Percentiles rank a stretch among this genome's conserved stretches.
phyloP scores from a whole-genome alignment of 495 filamentous ascomycete species.

The Daldinia grandis region DNA sequence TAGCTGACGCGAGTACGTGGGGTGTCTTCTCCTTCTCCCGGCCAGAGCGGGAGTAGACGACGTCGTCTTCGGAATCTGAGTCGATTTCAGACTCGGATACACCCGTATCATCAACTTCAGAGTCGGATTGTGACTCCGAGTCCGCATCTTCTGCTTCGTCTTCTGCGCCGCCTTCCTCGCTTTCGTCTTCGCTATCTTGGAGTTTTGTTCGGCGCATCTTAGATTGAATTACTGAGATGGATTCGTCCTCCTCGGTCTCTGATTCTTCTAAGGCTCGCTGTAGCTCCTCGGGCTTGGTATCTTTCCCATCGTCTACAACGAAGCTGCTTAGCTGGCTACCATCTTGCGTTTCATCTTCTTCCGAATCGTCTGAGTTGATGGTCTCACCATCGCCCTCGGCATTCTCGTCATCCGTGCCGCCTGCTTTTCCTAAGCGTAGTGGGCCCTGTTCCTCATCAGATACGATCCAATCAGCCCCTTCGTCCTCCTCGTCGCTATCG shows the following conservation, averaged over 20 bases:
- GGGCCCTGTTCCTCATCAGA: slow-evolving; percentile 65
- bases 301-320: slow-evolving; percentile 53
- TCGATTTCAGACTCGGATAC: slow-evolving; percentile 53
- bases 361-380: slow-evolving; percentile 70
- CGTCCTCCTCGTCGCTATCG: slow-evolving; percentile 74
- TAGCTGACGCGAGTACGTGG: slow-evolving; percentile 76
- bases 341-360: slow-evolving; percentile 52
- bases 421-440: slow-evolving; percentile 74
- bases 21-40: slow-evolving; percentile 46
- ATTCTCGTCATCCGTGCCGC: slow-evolving; percentile 84
- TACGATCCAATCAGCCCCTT: slow-evolving; percentile 80
- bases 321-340: slow-evolving; percentile 59
- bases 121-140: slow-evolving; percentile 49
- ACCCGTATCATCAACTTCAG: slow-evolving; percentile 45
- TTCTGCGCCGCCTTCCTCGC: slow-evolving; percentile 26
- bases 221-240: slow-evolving; percentile 51
- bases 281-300: slow-evolving; percentile 40
- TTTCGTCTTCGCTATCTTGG: slow-evolving; percentile 24
- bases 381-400: slow-evolving; percentile 85
- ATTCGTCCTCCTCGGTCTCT: slow-evolving; percentile 53
- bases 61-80: slow-evolving; percentile 54
- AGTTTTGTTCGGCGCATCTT: slow-evolving; percentile 42
- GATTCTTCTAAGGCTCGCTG: slow-evolving; percentile 39
- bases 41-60: slow-evolving; percentile 17
- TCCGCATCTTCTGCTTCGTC: slow-evolving; percentile 44